These are phyloP conservation scores for Salix viminalis DNA, from an alignment of 345 rosid species.

Conservation along the genomic window DNA sequence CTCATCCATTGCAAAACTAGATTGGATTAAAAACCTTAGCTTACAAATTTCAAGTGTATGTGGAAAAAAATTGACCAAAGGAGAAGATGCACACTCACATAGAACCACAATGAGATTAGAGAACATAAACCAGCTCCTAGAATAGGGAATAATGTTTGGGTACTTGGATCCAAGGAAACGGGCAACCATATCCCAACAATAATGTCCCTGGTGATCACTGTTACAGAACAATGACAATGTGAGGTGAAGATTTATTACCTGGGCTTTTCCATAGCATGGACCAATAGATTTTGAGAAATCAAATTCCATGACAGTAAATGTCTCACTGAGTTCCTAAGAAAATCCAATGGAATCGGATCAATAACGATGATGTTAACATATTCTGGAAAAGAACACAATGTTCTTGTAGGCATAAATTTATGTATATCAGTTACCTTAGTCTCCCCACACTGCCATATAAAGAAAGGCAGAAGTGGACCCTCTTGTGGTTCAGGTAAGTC, in stretches of 20 bases:
- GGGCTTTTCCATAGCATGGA: too few species aligned
- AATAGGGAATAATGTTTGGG: too few species aligned
- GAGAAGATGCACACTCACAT: too few species aligned
- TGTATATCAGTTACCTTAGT: conserved; percentile 43
- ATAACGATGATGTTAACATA: background rate
- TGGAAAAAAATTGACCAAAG: too few species aligned
- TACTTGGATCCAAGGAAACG: too few species aligned
- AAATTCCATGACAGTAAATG: conserved; percentile 64
- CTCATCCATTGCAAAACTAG: background rate
- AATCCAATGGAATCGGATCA: conserved; percentile 1
- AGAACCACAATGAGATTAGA: too few species aligned
- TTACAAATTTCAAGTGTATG: too few species aligned
- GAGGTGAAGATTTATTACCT: too few species aligned
- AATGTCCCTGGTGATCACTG: too few species aligned
- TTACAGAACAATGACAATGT: too few species aligned
- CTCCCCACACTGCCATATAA: conserved; percentile 87
- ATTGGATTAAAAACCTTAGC: background rate
- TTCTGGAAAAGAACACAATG: background rate
- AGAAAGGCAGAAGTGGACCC: conserved; percentile 68
- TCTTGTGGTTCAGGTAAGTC: conserved; percentile 51
- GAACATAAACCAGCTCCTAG: too few species aligned
- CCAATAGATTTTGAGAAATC: conserved; percentile 31
- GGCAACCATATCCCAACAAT: too few species aligned
- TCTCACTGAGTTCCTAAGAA: conserved; percentile 64
- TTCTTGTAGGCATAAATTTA: background rate